These are phyloP conservation scores for Sapria himalayana DNA, from an alignment of 345 rosid species.

Conservation along the genomic window DNA sequence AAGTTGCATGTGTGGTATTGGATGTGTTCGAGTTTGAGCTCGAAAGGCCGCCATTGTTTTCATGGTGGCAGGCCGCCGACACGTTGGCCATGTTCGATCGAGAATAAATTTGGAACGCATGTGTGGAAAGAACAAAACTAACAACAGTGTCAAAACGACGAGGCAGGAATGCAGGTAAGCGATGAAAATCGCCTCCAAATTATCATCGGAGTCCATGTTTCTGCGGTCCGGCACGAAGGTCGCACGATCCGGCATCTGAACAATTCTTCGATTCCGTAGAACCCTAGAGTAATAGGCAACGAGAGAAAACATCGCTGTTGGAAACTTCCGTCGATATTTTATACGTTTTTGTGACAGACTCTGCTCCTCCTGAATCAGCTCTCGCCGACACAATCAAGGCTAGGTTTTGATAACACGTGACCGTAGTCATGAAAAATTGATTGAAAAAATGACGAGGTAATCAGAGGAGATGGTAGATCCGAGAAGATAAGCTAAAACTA, in stretches of 20 bases:
- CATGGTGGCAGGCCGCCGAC: no score
- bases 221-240: conserved; percentile 11
- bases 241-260: conserved; percentile 37
- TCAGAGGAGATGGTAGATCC: conserved; percentile 18
- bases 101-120: no score
- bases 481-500: conserved; percentile 21
- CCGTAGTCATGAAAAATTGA: conserved; percentile 44
- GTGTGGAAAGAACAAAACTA: conserved; percentile 27
- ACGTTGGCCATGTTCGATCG: no score
- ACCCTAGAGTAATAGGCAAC: conserved; percentile 25
- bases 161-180: conserved; percentile 47
- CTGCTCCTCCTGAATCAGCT: conserved; percentile 27
- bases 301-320: conserved; percentile 54
- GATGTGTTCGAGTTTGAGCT: no score
- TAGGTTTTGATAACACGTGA: conserved; percentile 37
- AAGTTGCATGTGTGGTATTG: no score
- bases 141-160: conserved; percentile 49
- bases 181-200: conserved; percentile 39
- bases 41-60: no score
- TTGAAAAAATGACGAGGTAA: conserved; percentile 34
- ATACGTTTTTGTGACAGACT: conserved; percentile 43
- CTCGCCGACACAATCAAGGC: conserved; percentile 41
- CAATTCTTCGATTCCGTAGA: conserved; percentile 62
- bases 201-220: conserved; percentile 10
- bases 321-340: conserved; percentile 29